A percentile compares a stretch with the other conserved stretches of the same genome.
Conservation (phyloP, 78 protist genomes). For the Cavenderia fasciculata region DNA sequence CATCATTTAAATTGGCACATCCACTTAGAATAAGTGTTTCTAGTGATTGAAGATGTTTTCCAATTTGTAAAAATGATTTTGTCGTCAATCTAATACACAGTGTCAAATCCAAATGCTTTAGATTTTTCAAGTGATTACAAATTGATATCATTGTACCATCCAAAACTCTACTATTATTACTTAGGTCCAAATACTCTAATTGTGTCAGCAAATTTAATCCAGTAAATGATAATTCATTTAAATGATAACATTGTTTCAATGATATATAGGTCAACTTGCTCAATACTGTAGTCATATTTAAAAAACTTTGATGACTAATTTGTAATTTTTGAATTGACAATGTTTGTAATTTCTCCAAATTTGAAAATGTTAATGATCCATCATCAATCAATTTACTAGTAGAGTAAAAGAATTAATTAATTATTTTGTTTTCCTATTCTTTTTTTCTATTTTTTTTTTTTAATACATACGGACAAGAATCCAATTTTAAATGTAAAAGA, state of each 20-base stretch:
- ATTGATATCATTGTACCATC: conserved; percentile 48
- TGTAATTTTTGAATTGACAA: conserved; percentile 36
- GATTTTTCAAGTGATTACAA: conserved; percentile 8
- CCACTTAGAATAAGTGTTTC: conserved; percentile 11
- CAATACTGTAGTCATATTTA: background rate
- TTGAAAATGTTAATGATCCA: conserved; percentile 7
- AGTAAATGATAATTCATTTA: conserved; percentile 36
- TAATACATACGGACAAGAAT: conserved; percentile 13
- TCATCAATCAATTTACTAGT: conserved; percentile 2
- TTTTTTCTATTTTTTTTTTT: no score
- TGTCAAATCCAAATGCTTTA: conserved; percentile 34
- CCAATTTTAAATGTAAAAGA: conserved; percentile 22
- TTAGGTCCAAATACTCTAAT: conserved; percentile 39
- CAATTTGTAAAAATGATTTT: conserved; percentile 42
- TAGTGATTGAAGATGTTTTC: conserved; percentile 19
- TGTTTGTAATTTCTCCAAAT: background rate
- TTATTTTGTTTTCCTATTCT: no score
- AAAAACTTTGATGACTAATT: conserved; percentile 28
- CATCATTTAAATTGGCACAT: conserved; percentile 35
- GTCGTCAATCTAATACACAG: conserved; percentile 50
- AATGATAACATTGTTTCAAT: conserved; percentile 38
- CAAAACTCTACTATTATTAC: conserved; percentile 33
- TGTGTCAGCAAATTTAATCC: conserved; percentile 1
- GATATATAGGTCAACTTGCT: conserved; percentile 18
- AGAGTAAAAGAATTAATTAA: no score